Conservation (phyloP, 805 yeast genomes). For the Cyberlindnera americana region DNA sequence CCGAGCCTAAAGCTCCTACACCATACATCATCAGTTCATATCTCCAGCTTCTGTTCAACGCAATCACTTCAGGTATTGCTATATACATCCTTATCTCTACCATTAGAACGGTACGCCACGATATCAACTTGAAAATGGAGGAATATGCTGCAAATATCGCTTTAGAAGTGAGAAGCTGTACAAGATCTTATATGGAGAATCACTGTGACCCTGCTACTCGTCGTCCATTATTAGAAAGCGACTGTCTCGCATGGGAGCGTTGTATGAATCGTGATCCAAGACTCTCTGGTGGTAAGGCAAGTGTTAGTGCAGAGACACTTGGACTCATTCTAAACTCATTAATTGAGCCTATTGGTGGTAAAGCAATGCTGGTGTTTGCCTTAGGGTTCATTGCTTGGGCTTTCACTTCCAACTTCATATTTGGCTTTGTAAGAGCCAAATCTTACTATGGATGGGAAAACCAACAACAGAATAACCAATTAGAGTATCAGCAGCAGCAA, state of each 20-base stretch:
- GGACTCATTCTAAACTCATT: slow-evolving; percentile 61
- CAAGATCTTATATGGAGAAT: slow-evolving; percentile 49
- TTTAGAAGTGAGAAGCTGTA: slow-evolving; percentile 53
- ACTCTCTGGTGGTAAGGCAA: slow-evolving; percentile 45
- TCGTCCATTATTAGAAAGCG: slow-evolving; percentile 54
- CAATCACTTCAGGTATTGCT: slow-evolving; percentile 42
- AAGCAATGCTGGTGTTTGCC: slow-evolving; percentile 46
- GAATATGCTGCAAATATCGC: slow-evolving; percentile 43
- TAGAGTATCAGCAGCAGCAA: slow-evolving; percentile 8
- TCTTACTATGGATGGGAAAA: slow-evolving; percentile 34
- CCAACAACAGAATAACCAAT: slow-evolving; percentile 3
- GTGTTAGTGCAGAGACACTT: slow-evolving; percentile 56
- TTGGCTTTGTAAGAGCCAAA: slow-evolving; percentile 61
- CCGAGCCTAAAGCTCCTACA: slow-evolving; percentile 47
- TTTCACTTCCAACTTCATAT: slow-evolving; percentile 58
- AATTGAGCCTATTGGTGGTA: slow-evolving; percentile 64
- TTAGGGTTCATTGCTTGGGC: slow-evolving; percentile 40
- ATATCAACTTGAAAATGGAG: slow-evolving; percentile 48
- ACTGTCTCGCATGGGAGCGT: slow-evolving; percentile 59
- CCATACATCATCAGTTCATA: slow-evolving; percentile 62
- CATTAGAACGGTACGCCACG: slow-evolving; percentile 48
- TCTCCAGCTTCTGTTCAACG: slow-evolving; percentile 52
- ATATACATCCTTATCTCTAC: slow-evolving; percentile 41
- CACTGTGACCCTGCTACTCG: slow-evolving; percentile 52
- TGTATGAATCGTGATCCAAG: slow-evolving; percentile 59